phyloP scores from a whole-genome alignment of 768 basidiomycete species.

The Kwoniella mangroviensis region DNA sequence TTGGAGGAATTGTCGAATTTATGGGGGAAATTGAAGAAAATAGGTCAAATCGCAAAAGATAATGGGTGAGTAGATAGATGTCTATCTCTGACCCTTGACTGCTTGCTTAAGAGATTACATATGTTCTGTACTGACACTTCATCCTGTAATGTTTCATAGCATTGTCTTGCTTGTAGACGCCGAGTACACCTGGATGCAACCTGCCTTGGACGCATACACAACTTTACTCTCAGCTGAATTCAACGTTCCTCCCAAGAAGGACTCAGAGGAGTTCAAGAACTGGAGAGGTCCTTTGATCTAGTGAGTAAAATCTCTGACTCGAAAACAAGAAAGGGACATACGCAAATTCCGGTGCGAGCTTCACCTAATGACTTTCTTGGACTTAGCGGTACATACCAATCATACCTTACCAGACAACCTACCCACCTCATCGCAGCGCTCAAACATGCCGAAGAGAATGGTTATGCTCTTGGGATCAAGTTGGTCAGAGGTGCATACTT shows the following conservation, averaged over 20 bases:
- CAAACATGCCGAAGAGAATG: conserved; percentile 67
- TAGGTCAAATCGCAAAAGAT: conserved; percentile 69
- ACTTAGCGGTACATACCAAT: conserved; percentile 82
- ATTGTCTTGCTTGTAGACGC: conserved; percentile 82
- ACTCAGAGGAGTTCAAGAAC: conserved; percentile 4
- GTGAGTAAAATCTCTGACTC: conserved; percentile 22
- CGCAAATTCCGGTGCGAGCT: no score
- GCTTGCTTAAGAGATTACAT: background rate
- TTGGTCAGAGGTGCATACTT: conserved; percentile 94
- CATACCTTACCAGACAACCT: conserved; percentile 78
- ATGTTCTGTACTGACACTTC: no score
- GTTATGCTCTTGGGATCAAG: conserved; percentile 83
- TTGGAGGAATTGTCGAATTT: conserved; percentile 68
- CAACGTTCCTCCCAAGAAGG: conserved; percentile 62
- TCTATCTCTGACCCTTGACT: background rate
- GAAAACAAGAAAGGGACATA: no score
- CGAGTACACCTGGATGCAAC: conserved; percentile 70
- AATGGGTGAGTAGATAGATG: conserved; percentile 37
- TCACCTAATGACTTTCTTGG: no score
- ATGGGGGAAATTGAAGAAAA: conserved; percentile 66
- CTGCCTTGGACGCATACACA: conserved; percentile 81
- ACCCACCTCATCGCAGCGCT: conserved; percentile 70
- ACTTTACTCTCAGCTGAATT: conserved; percentile 75
- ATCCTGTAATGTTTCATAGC: conserved; percentile 44
- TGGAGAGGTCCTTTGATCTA: conserved; percentile 46